phyloP scores from a whole-genome alignment of 1,284 basidiomycete species.

The Kwoniella shivajii region DNA sequence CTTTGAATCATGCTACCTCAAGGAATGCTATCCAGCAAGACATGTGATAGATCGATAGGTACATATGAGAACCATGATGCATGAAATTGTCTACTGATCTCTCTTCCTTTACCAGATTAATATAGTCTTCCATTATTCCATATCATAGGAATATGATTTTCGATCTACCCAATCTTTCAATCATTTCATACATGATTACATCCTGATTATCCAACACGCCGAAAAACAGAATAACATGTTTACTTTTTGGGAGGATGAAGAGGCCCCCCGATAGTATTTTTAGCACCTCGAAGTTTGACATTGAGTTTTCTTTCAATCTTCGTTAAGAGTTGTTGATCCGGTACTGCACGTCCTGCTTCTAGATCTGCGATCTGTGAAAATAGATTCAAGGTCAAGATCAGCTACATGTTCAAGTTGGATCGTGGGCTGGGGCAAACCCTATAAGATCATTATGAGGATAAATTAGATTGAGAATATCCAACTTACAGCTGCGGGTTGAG shows the following conservation, averaged over 20 bases:
- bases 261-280: conserved; percentile 51
- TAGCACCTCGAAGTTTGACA: conserved; percentile 85
- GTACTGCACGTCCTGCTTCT: conserved; percentile 84
- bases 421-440: neutral
- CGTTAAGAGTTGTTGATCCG: conserved; percentile 82
- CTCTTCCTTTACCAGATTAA: too few relatives aligned
- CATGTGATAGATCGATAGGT: too few relatives aligned
- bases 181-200: too few relatives aligned
- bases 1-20: too few relatives aligned
- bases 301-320: conserved; percentile 90
- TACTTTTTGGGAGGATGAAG: conserved; percentile 51
- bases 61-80: too few relatives aligned
- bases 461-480: neutral
- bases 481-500: conserved; percentile 54
- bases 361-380: conserved; percentile 64
- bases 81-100: too few relatives aligned
- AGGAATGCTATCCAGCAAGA: too few relatives aligned
- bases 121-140: too few relatives aligned
- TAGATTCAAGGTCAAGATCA: neutral
- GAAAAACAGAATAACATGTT: neutral
- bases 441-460: neutral
- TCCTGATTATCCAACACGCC: neutral
- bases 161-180: too few relatives aligned
- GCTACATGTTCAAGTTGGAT: too few relatives aligned
- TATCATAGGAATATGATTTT: too few relatives aligned